phyloP scores from a whole-genome alignment of 345 rosid species.

The Punica granatum region DNA sequence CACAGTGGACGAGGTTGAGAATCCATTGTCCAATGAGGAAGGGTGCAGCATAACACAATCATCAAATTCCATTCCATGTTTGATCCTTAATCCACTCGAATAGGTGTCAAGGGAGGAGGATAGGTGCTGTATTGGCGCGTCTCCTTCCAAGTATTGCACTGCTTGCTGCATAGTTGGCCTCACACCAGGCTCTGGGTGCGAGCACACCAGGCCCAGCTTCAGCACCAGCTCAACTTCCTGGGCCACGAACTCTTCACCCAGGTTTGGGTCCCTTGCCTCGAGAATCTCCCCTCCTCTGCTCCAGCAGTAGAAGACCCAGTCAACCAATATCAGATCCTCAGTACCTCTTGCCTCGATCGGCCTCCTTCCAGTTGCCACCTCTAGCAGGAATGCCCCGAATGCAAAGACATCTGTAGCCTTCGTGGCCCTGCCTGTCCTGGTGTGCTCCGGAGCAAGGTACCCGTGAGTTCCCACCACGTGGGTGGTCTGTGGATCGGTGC shows the following conservation, averaged over 20 bases:
- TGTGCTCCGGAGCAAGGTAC: slow-evolving; percentile 42
- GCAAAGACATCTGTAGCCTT: slow-evolving; percentile 34
- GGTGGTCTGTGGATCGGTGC: slow-evolving; percentile 30
- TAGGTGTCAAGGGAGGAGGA: not conserved
- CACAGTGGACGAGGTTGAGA: not conserved
- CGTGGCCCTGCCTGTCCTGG: slow-evolving; percentile 30
- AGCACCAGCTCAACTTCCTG: slow-evolving; percentile 35
- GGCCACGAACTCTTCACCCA: slow-evolving; percentile 11
- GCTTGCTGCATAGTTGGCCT: slow-evolving; percentile 32
- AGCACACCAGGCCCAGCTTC: slow-evolving; percentile 36
- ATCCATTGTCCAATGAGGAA: too few relatives aligned
- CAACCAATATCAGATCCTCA: slow-evolving; percentile 24
- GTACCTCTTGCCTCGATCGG: slow-evolving; percentile 17
- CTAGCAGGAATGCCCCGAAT: slow-evolving; percentile 40
- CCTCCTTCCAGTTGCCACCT: slow-evolving; percentile 45
- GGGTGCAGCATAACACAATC: not conserved
- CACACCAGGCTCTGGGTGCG: slow-evolving; percentile 16
- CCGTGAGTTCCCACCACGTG: slow-evolving; percentile 37
- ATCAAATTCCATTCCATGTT: not conserved
- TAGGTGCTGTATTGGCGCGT: not conserved
- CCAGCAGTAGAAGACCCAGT: slow-evolving; percentile 31
- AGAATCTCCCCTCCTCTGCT: slow-evolving; percentile 20
- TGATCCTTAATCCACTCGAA: not conserved
- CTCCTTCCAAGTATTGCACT: slow-evolving; percentile 9
- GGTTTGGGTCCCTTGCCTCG: slow-evolving; percentile 24